These are phyloP conservation scores for Urochloa ruziziensis DNA, from an alignment of 176 grass and related monocot genomes.

Conservation along the genomic window DNA sequence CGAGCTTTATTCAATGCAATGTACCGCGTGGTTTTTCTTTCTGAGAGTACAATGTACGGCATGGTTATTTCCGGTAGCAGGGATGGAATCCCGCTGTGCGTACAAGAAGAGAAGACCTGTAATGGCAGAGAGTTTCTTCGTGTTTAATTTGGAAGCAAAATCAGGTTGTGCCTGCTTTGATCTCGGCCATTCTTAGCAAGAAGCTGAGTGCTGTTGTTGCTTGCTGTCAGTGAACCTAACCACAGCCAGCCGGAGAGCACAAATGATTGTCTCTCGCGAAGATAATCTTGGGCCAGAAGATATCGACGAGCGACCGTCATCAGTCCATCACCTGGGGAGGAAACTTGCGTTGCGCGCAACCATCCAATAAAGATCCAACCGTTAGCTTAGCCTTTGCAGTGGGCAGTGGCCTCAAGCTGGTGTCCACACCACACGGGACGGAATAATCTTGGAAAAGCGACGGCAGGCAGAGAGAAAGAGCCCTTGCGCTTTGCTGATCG, in stretches of 20 bases:
- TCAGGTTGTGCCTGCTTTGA: no score
- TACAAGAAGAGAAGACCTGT: no score
- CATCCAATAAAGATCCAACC: no score
- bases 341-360: neutral
- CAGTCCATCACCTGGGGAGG: neutral
- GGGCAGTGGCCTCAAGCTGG: conserved; percentile 36
- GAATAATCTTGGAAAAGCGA: conserved; percentile 1
- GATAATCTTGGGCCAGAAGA: neutral
- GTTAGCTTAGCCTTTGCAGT: neutral
- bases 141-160: no score
- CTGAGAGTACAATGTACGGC: no score
- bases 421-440: conserved; percentile 17
- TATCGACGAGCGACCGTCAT: neutral
- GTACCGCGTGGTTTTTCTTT: neutral
- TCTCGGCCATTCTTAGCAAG: neutral
- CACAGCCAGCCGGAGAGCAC: no score
- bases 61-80: no score
- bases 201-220: neutral
- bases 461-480: neutral
- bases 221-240: no score
- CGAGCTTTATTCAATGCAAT: neutral
- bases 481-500: neutral
- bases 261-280: no score
- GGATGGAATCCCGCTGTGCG: no score
- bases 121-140: no score